These are phyloP conservation scores for Taphrina flavorubra DNA, from an alignment of 1,139 yeast species.

Conservation along the genomic window DNA sequence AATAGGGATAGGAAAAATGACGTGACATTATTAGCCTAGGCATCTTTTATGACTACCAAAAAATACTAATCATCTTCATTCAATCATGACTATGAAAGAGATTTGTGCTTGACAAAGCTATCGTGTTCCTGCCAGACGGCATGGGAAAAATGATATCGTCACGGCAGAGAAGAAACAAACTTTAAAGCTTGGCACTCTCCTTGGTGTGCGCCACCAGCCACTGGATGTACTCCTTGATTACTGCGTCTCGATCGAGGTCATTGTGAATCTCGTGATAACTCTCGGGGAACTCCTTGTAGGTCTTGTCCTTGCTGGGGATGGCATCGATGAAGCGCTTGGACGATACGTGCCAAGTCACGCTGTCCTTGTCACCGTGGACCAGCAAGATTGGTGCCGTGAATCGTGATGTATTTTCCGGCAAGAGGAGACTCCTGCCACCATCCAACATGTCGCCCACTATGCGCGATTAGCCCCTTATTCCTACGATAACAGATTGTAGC, in stretches of 20 bases:
- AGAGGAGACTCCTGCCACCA: slow-evolving; percentile 27
- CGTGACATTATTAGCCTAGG: slow-evolving; percentile 2
- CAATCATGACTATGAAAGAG: too few species aligned
- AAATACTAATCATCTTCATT: too few species aligned
- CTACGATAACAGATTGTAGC: background rate
- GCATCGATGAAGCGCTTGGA: slow-evolving; percentile 45
- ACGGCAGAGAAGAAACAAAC: background rate
- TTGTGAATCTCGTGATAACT: slow-evolving; percentile 45
- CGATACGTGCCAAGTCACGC: slow-evolving; percentile 44
- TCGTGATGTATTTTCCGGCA: slow-evolving; percentile 39
- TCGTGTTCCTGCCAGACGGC: background rate
- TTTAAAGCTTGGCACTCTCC: slow-evolving; percentile 11
- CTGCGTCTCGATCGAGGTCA: slow-evolving; percentile 14
- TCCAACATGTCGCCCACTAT: slow-evolving; percentile 31
- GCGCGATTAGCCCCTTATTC: background rate
- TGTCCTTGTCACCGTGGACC: slow-evolving; percentile 46
- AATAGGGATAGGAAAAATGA: background rate
- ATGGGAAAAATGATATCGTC: too few species aligned
- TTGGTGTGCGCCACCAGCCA: slow-evolving; percentile 8
- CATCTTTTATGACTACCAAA: background rate
- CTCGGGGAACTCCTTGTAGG: slow-evolving; percentile 43
- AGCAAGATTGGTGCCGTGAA: slow-evolving; percentile 45
- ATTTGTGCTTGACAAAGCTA: too few species aligned
- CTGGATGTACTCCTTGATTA: slow-evolving; percentile 18
- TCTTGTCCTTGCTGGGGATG: slow-evolving; percentile 45